Conservation (phyloP, 2,329 filamentous ascomycete species). For the Ophiostoma ips region DNA sequence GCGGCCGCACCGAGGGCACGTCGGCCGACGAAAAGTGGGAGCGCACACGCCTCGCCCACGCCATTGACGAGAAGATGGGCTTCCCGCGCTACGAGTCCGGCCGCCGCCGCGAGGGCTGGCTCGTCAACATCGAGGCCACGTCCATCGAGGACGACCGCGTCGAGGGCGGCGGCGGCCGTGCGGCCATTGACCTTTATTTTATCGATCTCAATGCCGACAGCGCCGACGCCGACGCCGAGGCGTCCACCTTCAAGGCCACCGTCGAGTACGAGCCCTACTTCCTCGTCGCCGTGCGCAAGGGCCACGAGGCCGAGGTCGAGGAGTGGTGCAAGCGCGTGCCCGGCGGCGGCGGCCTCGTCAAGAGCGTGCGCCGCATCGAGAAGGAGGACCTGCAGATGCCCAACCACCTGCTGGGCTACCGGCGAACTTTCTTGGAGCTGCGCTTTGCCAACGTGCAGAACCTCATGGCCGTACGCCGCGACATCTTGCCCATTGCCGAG, state of each 20-base stretch:
- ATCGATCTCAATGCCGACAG: conserved; percentile 87
- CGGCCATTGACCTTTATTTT: conserved; percentile 94
- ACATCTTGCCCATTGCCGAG: conserved; percentile 81
- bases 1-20: conserved; percentile 67
- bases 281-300: conserved; percentile 75
- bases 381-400: conserved; percentile 93
- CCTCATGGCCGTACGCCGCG: conserved; percentile 68
- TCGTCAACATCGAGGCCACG: conserved; percentile 89
- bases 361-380: conserved; percentile 60
- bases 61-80: conserved; percentile 89
- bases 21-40: conserved; percentile 90
- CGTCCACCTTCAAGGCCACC: conserved; percentile 87
- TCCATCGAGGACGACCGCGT: conserved; percentile 73
- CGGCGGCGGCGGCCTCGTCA: conserved; percentile 67
- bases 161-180: conserved; percentile 71
- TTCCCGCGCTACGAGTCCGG: conserved; percentile 86
- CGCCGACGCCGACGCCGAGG: conserved; percentile 86
- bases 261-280: conserved; percentile 97
- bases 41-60: conserved; percentile 65
- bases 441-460: conserved; percentile 79
- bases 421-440: conserved; percentile 75
- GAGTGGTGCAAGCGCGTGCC: conserved; percentile 78
- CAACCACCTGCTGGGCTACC: conserved; percentile 86
- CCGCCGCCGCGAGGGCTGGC: conserved; percentile 69
- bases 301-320: conserved; percentile 83